These are phyloP conservation scores for Gentiana dahurica DNA, from an alignment of 257 asterid genomes.

Conservation along the genomic window DNA sequence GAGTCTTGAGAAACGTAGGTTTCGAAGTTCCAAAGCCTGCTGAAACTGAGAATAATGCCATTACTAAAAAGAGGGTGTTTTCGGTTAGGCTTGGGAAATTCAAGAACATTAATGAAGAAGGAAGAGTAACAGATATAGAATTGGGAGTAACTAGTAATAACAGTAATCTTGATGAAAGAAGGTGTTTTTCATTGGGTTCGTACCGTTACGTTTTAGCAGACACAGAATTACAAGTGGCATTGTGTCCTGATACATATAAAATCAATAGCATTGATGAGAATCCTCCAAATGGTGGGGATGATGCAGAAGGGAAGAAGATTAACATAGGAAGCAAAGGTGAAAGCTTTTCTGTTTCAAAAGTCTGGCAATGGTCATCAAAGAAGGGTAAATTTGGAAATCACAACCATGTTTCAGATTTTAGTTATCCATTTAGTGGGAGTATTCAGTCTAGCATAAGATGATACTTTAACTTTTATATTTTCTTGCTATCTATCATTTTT, in stretches of 20 bases:
- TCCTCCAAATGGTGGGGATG: conserved; percentile 45
- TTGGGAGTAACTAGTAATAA: conserved; percentile 58
- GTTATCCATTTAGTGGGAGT: conserved; percentile 29
- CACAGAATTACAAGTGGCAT: conserved; percentile 71
- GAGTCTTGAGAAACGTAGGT: conserved; percentile 19
- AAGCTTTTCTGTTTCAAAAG: conserved; percentile 95
- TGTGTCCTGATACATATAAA: conserved; percentile 28
- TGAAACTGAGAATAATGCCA: conserved; percentile 29
- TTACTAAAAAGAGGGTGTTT: conserved; percentile 53
- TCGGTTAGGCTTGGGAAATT: conserved; percentile 86
- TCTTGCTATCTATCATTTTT: neutral
- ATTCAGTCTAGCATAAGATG: conserved; percentile 9
- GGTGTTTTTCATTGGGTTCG: conserved; percentile 97
- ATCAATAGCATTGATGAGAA: conserved; percentile 22
- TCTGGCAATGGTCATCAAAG: conserved; percentile 94
- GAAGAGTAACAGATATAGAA: conserved; percentile 30
- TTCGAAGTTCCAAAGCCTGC: conserved; percentile 19
- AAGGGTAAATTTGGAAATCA: conserved; percentile 47
- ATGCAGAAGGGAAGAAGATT: conserved; percentile 53
- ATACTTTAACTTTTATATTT: conserved; percentile 7
- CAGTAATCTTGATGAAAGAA: conserved; percentile 64
- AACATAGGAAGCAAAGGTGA: conserved; percentile 71
- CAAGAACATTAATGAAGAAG: conserved; percentile 21
- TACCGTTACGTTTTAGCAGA: conserved; percentile 85
- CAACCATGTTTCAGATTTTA: conserved; percentile 31